Evolutionary conservation across 108 stramenopile genomes (phyloP).

Genomic region (Aurantiochytrium sp.): DNA sequence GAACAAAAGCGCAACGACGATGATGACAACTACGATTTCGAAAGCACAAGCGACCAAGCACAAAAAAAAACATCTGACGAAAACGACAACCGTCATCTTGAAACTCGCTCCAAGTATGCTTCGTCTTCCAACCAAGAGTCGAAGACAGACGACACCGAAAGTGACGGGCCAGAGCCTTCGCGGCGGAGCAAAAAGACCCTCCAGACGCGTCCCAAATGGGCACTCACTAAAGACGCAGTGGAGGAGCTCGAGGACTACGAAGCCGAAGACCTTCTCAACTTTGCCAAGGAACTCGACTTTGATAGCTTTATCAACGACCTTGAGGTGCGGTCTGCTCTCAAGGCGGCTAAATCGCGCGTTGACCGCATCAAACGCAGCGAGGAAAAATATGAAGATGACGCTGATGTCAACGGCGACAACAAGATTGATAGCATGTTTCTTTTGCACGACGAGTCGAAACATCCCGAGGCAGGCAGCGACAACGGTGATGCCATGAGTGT

Average conservation of each 20-base stretch:
- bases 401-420: neutral
- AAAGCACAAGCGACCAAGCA: neutral
- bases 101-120: neutral
- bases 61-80: neutral
- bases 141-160: neutral
- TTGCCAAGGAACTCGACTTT: slow-evolving; percentile 64
- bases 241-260: slow-evolving; percentile 41
- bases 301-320: slow-evolving; percentile 67
- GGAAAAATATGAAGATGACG: slow-evolving; percentile 25
- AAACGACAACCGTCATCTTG: no score
- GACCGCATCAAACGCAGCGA: neutral
- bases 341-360: slow-evolving; percentile 22
- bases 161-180: no score
- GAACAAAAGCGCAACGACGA: neutral
- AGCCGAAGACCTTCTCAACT: slow-evolving; percentile 63
- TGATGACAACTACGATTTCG: neutral
- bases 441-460: neutral
- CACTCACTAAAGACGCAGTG: slow-evolving; percentile 56
- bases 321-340: slow-evolving; percentile 53
- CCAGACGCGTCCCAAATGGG: slow-evolving; percentile 57
- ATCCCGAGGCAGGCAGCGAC: neutral
- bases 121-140: neutral
- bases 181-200: slow-evolving; percentile 19
- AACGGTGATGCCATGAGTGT: neutral
- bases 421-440: neutral